phyloP scores from a whole-genome alignment of 805 yeast species.

The Lipomyces orientalis region DNA sequence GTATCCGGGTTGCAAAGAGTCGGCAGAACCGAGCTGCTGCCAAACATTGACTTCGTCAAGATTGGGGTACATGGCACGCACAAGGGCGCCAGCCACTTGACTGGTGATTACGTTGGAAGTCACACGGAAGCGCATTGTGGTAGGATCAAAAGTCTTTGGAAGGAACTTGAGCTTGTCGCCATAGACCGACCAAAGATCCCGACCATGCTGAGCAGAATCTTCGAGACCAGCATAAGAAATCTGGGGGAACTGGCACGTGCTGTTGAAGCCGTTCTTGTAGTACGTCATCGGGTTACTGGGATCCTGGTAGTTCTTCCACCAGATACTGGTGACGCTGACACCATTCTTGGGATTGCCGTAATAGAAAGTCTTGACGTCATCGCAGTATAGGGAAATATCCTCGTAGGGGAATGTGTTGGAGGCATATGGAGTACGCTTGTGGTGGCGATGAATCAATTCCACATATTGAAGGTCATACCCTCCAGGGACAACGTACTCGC shows the following conservation, averaged over 20 bases:
- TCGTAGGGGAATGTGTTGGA: slow-evolving; percentile 48
- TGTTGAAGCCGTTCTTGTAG: slow-evolving; percentile 42
- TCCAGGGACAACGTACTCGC: slow-evolving; percentile 40
- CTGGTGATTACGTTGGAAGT: slow-evolving; percentile 51
- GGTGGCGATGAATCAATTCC: slow-evolving; percentile 54
- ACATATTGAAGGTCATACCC: slow-evolving; percentile 43
- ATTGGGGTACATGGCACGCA: slow-evolving; percentile 50
- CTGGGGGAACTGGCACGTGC: slow-evolving; percentile 51
- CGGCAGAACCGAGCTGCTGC: slow-evolving; percentile 44
- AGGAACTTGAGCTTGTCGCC: slow-evolving; percentile 46
- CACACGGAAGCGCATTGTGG: slow-evolving; percentile 46
- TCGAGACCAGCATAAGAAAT: slow-evolving; percentile 50
- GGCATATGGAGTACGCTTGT: slow-evolving; percentile 52
- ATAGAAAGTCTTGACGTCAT: slow-evolving; percentile 44
- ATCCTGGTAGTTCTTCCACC: slow-evolving; percentile 40
- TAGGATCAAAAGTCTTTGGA: slow-evolving; percentile 47
- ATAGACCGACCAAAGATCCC: slow-evolving; percentile 49
- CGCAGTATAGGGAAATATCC: slow-evolving; percentile 43
- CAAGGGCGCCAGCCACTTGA: slow-evolving; percentile 49
- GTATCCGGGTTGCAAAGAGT: slow-evolving; percentile 49
- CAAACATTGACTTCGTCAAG: slow-evolving; percentile 44
- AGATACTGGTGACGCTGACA: slow-evolving; percentile 27
- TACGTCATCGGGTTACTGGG: slow-evolving; percentile 43
- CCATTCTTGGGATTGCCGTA: slow-evolving; percentile 40
- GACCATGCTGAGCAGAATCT: slow-evolving; percentile 52